A percentile compares a stretch with the other conserved stretches of the same genome.
Evolutionary conservation across 2,329 filamentous ascomycete genomes (phyloP).

Genomic region (Periconia sp.): DNA sequence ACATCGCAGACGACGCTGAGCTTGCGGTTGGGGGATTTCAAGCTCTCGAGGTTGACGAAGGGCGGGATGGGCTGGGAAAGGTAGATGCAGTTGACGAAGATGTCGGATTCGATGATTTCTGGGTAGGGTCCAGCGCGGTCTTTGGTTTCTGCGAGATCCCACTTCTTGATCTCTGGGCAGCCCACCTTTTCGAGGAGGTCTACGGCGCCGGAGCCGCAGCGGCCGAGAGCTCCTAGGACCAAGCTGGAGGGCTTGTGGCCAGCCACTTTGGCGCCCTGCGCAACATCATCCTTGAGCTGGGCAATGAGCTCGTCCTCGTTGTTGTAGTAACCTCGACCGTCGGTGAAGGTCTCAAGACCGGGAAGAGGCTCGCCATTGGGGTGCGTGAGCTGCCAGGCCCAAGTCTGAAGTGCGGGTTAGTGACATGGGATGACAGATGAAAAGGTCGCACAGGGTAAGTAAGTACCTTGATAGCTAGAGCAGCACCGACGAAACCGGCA

Average conservation of each 20-base stretch:
- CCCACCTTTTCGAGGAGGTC: conserved; percentile 77
- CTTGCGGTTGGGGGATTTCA: conserved; percentile 68
- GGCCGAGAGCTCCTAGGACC: conserved; percentile 76
- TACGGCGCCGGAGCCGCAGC: conserved; percentile 83
- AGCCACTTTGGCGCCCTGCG: conserved; percentile 65
- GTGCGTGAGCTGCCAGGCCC: conserved; percentile 79
- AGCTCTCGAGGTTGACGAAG: conserved; percentile 73
- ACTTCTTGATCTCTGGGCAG: conserved; percentile 68
- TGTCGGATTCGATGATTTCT: conserved; percentile 69
- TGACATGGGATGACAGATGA: not conserved
- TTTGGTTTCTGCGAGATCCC: conserved; percentile 79
- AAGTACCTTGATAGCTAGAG: conserved; percentile 45
- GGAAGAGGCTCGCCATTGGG: conserved; percentile 67
- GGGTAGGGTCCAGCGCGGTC: conserved; percentile 68
- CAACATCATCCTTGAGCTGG: conserved; percentile 72
- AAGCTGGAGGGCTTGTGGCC: conserved; percentile 73
- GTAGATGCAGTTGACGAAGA: conserved; percentile 67
- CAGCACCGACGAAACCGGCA: conserved; percentile 50
- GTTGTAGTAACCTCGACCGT: conserved; percentile 61
- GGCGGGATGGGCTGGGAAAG: conserved; percentile 75
- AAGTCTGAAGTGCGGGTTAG: conserved; percentile 57
- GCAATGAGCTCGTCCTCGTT: conserved; percentile 74
- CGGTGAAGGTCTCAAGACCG: conserved; percentile 57
- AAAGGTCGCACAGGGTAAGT: too few relatives aligned
- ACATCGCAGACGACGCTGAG: conserved; percentile 65